Percentiles rank a stretch among this genome's conserved stretches.
Conservation (phyloP, 169 alveolate species). For the Eimeria falciformis region DNA sequence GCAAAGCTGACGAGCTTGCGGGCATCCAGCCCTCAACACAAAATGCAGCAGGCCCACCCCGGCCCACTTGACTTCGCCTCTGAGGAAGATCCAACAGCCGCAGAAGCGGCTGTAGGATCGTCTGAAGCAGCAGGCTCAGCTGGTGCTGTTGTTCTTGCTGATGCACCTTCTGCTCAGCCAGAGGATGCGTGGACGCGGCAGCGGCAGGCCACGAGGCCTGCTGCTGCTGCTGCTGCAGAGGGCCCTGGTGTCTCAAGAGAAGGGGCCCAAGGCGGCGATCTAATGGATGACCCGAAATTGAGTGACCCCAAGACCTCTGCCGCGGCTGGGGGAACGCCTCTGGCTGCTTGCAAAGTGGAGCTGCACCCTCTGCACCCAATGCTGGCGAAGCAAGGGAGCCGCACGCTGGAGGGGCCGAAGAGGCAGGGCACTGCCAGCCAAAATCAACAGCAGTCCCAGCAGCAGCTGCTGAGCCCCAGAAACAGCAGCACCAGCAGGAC, state of each 20-base stretch:
- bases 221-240: background rate
- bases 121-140: no score
- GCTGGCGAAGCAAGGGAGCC: background rate
- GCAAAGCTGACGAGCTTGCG: no score
- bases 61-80: no score
- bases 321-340: background rate
- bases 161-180: background rate
- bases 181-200: background rate
- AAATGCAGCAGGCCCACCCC: no score
- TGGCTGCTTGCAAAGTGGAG: background rate
- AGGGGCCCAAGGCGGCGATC: background rate
- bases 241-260: background rate
- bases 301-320: background rate
- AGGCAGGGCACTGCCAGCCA: background rate
- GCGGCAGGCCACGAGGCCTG: background rate
- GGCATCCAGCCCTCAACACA: no score
- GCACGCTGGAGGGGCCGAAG: background rate
- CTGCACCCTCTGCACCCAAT: slow-evolving; percentile 6
- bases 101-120: no score
- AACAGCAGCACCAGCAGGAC: slow-evolving; percentile 5
- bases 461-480: background rate
- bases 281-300: no score
- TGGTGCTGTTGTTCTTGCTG: background rate
- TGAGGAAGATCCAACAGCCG: no score
- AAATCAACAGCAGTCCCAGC: background rate